Conservation (phyloP, 805 yeast genomes). For the Saturnispora mendoncae region DNA sequence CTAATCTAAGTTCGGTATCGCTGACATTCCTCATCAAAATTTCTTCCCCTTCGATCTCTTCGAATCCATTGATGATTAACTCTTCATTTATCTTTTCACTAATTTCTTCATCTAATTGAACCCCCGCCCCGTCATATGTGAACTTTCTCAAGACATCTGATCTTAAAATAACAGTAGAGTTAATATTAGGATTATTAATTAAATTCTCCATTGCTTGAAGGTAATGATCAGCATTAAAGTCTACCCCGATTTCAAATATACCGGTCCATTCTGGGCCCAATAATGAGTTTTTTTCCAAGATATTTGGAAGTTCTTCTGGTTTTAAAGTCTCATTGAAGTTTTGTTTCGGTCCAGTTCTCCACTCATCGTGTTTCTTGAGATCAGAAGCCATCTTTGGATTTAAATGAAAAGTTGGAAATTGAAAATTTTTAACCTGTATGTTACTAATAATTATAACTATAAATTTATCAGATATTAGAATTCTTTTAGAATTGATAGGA, state of each 20-base stretch:
- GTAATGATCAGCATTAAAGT: slow-evolving; percentile 48
- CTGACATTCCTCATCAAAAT: slow-evolving; percentile 26
- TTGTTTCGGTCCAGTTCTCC: slow-evolving; percentile 14
- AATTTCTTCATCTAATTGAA: slow-evolving; percentile 23
- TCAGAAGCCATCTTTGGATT: slow-evolving; percentile 3
- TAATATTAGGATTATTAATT: slow-evolving; percentile 77
- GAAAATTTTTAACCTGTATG: too few relatives aligned
- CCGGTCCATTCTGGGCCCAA: slow-evolving; percentile 61
- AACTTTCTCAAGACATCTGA: slow-evolving; percentile 68
- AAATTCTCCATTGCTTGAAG: slow-evolving; percentile 71
- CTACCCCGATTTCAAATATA: slow-evolving; percentile 40
- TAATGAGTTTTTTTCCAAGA: slow-evolving; percentile 32
- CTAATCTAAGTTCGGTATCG: slow-evolving; percentile 34
- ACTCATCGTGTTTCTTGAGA: slow-evolving; percentile 14
- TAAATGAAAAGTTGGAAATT: too few relatives aligned
- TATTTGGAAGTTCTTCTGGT: slow-evolving; percentile 30
- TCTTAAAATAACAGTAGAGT: slow-evolving; percentile 82
- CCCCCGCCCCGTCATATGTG: slow-evolving; percentile 25
- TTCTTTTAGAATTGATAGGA: not conserved
- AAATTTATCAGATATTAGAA: too few relatives aligned
- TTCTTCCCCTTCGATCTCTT: slow-evolving; percentile 17
- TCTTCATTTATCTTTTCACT: slow-evolving; percentile 28
- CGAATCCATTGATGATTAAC: slow-evolving; percentile 18
- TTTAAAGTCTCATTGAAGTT: slow-evolving; percentile 16
- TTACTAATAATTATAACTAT: too few relatives aligned